Base-by-base conservation (phyloP, 495 filamentous ascomycete genomes). In the Trichoderma reesei region DNA sequence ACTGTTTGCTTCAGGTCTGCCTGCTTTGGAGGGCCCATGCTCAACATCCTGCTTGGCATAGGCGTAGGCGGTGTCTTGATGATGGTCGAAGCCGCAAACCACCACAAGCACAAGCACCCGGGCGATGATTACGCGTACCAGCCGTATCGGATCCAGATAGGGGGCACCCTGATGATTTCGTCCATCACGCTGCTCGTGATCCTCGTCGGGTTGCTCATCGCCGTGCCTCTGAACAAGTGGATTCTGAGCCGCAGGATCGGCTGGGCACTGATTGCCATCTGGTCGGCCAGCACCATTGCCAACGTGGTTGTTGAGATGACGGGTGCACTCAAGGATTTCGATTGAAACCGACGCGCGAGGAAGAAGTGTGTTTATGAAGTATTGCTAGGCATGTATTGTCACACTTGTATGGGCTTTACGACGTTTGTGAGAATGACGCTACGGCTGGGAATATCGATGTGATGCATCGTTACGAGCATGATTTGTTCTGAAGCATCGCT, bases 1-100 rank as follows among this genome's bases (percentile, higher is more conserved):
- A 59, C 64, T 44, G 5, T 37, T 13, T 18, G 8, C 20, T 31
- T 67, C 66, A 80, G 78, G 62, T 86, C 85, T 1, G 95, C 95
- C 36, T 99, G 95, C 70, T 98, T 98, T 69, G 95, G 95, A 16
- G 95, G 95, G 0, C 95, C 95, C 0, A 91, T 99, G 90, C 82
- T 99, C 33, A 99, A 99, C 69, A 99, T 99, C 63, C 77, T 99
- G 0, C 84, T 99, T 13, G 95, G 95, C 0, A 91, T 99, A 59
- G 95, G 95, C 3, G 74, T 97, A 9, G 87, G 88, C 26, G 95
- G 95, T 1, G 78, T 91, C 39, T 96, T 90, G 68, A 94, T 96
- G 82, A 90, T 86, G 5, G 73, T 92, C 36, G 76, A 79, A 5
- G 79, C 80, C 14, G 85, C 84, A 9, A 77, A 83, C 61, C 71